Conservation (phyloP, 768 basidiomycete species). For the Phaeotremella skinneri region DNA sequence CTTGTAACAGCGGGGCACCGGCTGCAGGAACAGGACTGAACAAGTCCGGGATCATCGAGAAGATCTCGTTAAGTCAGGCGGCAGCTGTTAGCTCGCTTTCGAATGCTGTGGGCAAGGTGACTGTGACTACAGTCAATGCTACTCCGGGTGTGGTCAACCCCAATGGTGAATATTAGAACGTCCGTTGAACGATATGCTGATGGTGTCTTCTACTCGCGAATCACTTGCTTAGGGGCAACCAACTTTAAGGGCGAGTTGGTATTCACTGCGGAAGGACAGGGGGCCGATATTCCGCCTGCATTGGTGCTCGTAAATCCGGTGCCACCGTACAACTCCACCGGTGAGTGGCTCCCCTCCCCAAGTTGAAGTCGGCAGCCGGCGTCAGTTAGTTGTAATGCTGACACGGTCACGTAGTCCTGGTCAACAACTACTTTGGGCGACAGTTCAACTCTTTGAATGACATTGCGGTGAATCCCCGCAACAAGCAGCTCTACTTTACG, state of each 20-base stretch:
- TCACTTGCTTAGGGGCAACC: constrained; percentile 51
- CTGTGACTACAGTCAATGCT: constrained; percentile 17
- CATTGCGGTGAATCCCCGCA: constrained; percentile 67
- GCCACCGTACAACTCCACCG: constrained; percentile 65
- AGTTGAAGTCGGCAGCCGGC: too few species aligned
- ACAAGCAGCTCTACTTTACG: constrained; percentile 70
- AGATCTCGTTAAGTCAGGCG: constrained; percentile 63
- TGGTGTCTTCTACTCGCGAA: constrained; percentile 68
- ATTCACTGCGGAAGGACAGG: constrained; percentile 67
- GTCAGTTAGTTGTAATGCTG: constrained; percentile 45
- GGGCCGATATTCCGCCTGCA: constrained; percentile 60
- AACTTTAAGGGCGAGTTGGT: constrained; percentile 61
- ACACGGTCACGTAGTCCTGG: constrained; percentile 50
- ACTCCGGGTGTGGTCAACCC: constrained; percentile 15
- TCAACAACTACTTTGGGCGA: constrained; percentile 75
- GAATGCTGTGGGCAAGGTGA: constrained; percentile 54
- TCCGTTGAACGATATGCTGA: constrained; percentile 59
- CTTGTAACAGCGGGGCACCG: constrained; percentile 63
- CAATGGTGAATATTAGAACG: constrained; percentile 60
- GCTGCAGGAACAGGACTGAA: constrained; percentile 65
- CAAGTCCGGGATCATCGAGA: constrained; percentile 64
- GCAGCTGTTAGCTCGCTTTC: constrained; percentile 54
- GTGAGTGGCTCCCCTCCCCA: constrained; percentile 20
- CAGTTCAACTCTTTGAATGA: constrained; percentile 83
- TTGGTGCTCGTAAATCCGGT: constrained; percentile 65